These are phyloP conservation scores for Arthrobotrys megalospora DNA, from an alignment of 2,329 filamentous ascomycete genomes.

Conservation along the genomic window DNA sequence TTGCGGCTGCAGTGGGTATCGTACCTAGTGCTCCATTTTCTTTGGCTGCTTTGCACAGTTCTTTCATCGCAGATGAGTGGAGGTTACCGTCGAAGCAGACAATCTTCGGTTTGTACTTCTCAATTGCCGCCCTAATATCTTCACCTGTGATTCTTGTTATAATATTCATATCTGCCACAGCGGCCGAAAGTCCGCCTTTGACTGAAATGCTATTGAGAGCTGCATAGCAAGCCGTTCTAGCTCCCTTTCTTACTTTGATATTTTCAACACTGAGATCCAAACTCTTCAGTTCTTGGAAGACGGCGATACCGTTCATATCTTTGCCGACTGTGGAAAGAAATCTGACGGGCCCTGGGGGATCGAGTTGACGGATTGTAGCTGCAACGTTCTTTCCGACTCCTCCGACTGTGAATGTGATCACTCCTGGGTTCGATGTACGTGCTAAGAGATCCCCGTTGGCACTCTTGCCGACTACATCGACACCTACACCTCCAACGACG, in stretches of 20 bases:
- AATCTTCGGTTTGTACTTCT: constrained; percentile 22
- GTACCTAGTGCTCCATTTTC: constrained; percentile 34
- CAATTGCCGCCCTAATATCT: neutral
- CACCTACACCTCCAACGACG: constrained; percentile 48
- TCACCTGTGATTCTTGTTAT: neutral
- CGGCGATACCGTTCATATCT: constrained; percentile 20
- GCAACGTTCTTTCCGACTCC: constrained; percentile 54
- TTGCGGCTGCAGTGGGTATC: neutral
- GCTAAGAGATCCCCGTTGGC: neutral
- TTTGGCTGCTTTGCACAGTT: constrained; percentile 34
- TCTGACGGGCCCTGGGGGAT: neutral
- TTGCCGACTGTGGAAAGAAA: constrained; percentile 41
- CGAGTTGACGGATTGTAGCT: constrained; percentile 41
- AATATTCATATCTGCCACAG: constrained; percentile 39
- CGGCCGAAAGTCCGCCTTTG: constrained; percentile 10
- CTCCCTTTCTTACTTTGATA: constrained; percentile 4
- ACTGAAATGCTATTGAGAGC: constrained; percentile 29
- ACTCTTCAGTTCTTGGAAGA: constrained; percentile 32
- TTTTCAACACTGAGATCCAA: constrained; percentile 17
- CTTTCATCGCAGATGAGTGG: neutral
- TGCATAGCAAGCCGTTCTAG: constrained; percentile 33
- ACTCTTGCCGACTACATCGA: constrained; percentile 33
- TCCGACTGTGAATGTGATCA: constrained; percentile 27
- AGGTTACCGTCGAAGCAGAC: constrained; percentile 56
- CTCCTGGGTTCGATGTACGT: constrained; percentile 28